Conservation (phyloP, 306 rosid species). For the Castanea crenata region DNA sequence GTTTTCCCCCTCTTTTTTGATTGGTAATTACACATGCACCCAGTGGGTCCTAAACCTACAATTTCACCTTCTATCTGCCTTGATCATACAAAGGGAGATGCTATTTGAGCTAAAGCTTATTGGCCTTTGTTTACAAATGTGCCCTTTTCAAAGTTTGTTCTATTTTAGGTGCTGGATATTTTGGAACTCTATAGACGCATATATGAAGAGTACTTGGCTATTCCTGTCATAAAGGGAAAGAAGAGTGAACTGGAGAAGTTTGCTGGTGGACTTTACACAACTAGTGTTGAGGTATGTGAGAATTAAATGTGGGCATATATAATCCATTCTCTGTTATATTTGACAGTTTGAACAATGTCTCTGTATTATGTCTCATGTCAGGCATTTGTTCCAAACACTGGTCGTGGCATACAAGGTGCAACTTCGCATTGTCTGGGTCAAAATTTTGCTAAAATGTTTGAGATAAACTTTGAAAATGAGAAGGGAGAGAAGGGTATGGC, state of each 20-base stretch:
- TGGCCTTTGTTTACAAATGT: not conserved
- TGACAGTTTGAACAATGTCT: slow-evolving; percentile 9
- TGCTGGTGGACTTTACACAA: slow-evolving; percentile 97
- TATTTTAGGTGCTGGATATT: slow-evolving; percentile 77
- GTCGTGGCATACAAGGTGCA: slow-evolving; percentile 95
- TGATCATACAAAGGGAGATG: no score
- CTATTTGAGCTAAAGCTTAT: no score
- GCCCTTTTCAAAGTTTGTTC: not conserved
- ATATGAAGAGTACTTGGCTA: slow-evolving; percentile 84
- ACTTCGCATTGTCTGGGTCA: slow-evolving; percentile 97
- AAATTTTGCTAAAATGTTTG: slow-evolving; percentile 96
- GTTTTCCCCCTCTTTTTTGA: not conserved
- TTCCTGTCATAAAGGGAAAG: slow-evolving; percentile 92
- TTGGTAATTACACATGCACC: no score
- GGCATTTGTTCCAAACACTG: slow-evolving; percentile 96
- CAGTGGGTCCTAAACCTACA: no score
- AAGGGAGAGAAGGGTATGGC: slow-evolving; percentile 82
- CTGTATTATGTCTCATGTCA: slow-evolving; percentile 21
- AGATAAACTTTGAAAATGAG: slow-evolving; percentile 89
- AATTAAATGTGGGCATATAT: not conserved
- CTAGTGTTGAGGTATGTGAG: slow-evolving; percentile 80
- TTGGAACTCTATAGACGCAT: slow-evolving; percentile 81
- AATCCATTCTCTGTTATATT: not conserved
- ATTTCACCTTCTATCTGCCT: no score
- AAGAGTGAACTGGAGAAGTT: slow-evolving; percentile 95